Percentiles rank a stretch among this genome's conserved stretches.
phyloP scores from a whole-genome alignment of 305 asterid genomes.

The Solanum hybrid region DNA sequence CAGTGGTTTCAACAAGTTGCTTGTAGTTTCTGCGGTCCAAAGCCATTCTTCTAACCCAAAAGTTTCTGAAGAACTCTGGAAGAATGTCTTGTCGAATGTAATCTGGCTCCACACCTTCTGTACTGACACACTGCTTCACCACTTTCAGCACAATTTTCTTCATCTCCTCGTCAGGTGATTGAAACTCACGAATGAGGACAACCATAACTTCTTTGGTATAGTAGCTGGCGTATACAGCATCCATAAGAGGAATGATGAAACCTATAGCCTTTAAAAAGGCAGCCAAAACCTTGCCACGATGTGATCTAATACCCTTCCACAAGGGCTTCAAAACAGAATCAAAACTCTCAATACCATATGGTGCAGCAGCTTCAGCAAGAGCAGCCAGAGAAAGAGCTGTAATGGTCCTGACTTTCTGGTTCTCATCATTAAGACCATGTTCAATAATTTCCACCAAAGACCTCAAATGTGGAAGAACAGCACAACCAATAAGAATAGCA shows the following conservation, averaged over 20 bases:
- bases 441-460: conserved; percentile 92
- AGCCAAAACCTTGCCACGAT: conserved; percentile 96
- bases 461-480: conserved; percentile 91
- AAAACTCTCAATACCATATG: conserved; percentile 92
- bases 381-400: conserved; percentile 96
- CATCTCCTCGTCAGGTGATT: conserved; percentile 98
- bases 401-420: conserved; percentile 88
- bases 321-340: conserved; percentile 94
- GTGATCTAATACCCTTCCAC: conserved; percentile 94
- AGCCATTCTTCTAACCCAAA: conserved; percentile 98
- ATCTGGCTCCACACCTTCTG: conserved; percentile 92
- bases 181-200: conserved; percentile 86
- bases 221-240: conserved; percentile 88
- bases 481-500: conserved; percentile 89
- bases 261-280: conserved; percentile 94
- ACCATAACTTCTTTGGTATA: conserved; percentile 96
- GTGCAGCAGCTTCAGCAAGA: conserved; percentile 98
- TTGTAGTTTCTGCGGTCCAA: conserved; percentile 85
- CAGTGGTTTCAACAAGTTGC: conserved; percentile 94
- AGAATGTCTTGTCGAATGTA: conserved; percentile 82
- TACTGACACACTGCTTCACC: conserved; percentile 96
- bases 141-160: conserved; percentile 95
- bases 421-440: conserved; percentile 93
- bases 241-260: conserved; percentile 96
- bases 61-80: conserved; percentile 91